phyloP scores from a whole-genome alignment of 306 rosid species.

The Castanea sativa region DNA sequence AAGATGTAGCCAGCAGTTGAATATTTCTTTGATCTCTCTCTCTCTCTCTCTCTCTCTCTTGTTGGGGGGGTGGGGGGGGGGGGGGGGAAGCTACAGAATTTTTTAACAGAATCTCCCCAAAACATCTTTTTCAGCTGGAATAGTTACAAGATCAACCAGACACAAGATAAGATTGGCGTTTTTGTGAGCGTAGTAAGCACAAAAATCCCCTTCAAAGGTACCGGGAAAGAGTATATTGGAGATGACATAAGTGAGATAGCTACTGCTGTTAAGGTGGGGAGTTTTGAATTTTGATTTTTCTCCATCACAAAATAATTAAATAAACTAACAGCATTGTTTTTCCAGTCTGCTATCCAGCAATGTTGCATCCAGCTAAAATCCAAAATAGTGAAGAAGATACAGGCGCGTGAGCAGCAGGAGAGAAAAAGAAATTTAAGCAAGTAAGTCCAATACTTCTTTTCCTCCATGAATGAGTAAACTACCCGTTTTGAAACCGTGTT shows the following conservation, averaged over 20 bases:
- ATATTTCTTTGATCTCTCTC: neutral
- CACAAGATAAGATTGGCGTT: slow-evolving; percentile 93
- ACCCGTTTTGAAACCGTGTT: too few species aligned
- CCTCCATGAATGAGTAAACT: slow-evolving; percentile 14
- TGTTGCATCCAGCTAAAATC: slow-evolving; percentile 90
- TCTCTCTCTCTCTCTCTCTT: neutral
- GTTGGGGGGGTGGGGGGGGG: neutral
- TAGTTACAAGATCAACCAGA: slow-evolving; percentile 91
- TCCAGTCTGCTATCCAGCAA: slow-evolving; percentile 91
- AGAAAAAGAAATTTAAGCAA: slow-evolving; percentile 88
- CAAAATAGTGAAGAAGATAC: slow-evolving; percentile 89
- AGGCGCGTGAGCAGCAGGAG: slow-evolving; percentile 97
- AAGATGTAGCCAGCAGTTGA: slow-evolving; percentile 20
- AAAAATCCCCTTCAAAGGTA: slow-evolving; percentile 95
- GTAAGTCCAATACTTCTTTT: slow-evolving; percentile 32
- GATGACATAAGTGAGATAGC: slow-evolving; percentile 95
- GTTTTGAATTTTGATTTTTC: slow-evolving; percentile 19
- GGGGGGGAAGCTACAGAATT: neutral
- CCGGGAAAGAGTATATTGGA: slow-evolving; percentile 98
- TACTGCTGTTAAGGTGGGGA: slow-evolving; percentile 82
- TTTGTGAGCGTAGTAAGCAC: slow-evolving; percentile 95
- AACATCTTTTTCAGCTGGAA: slow-evolving; percentile 59
- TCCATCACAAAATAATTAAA: neutral
- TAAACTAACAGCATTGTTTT: slow-evolving; percentile 29
- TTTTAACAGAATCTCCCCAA: slow-evolving; percentile 8